A percentile compares a stretch with the other conserved stretches of the same genome.
Evolutionary conservation across 148 eudicot species (phyloP).

Genomic region (Rhododendron henanense): DNA sequence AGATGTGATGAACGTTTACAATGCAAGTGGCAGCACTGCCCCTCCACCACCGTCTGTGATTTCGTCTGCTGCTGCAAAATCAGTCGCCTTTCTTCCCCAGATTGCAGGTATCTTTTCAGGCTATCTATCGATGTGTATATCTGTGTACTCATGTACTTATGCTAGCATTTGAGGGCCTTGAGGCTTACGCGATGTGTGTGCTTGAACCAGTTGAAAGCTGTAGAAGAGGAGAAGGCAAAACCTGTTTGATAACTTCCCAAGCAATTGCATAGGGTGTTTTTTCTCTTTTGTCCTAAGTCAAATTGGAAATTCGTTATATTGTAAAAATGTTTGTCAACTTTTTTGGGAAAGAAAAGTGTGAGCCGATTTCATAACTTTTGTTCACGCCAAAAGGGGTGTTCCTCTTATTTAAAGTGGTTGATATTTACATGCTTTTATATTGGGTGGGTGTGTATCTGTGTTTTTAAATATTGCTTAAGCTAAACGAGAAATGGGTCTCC

Average conservation of each 20-base stretch:
- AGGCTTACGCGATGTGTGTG: neutral
- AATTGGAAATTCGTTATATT: neutral
- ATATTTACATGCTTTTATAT: neutral
- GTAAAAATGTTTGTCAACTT: neutral
- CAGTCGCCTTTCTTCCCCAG: conserved; percentile 18
- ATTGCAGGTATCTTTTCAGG: conserved; percentile 28
- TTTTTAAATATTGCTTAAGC: neutral
- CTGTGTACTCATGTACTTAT: neutral
- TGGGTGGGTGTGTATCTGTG: neutral
- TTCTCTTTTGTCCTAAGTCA: neutral
- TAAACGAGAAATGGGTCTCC: neutral
- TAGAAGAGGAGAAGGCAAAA: neutral
- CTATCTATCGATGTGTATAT: neutral
- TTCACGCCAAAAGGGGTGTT: neutral
- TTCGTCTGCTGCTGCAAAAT: conserved; percentile 14
- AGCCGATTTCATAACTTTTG: neutral
- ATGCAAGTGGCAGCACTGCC: conserved; percentile 18
- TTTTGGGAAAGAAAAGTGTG: neutral
- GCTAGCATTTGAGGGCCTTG: neutral
- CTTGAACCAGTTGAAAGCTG: neutral
- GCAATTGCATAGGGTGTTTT: neutral
- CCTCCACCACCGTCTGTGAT: conserved; percentile 19
- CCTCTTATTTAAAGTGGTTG: neutral
- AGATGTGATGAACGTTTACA: conserved; percentile 61
- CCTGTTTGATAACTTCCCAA: neutral